These are phyloP conservation scores for Calonectria pseudoreteaudii DNA, from an alignment of 2,329 filamentous ascomycete genomes.

Conservation along the genomic window DNA sequence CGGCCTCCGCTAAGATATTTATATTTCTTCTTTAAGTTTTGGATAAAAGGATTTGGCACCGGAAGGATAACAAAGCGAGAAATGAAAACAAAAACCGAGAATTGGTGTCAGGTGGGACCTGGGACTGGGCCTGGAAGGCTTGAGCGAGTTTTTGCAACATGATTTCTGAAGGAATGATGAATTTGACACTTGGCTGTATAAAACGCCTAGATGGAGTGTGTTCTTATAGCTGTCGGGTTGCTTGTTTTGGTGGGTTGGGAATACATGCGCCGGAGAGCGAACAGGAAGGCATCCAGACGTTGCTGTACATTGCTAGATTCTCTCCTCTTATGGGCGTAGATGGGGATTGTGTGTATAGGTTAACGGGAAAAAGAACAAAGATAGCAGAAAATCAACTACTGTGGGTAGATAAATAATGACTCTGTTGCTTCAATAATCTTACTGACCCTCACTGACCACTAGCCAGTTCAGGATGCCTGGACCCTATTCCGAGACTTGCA, in stretches of 20 bases:
- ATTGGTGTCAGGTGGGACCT: slow-evolving; percentile 2
- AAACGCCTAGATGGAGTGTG: not conserved
- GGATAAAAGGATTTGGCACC: slow-evolving; percentile 12
- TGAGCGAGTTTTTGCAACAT: slow-evolving; percentile 4
- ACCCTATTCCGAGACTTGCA: not conserved
- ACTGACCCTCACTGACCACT: not conserved
- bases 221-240: not conserved
- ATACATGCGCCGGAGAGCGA: not conserved
- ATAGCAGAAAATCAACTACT: slow-evolving; percentile 11
- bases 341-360: not conserved
- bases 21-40: slow-evolving; percentile 7
- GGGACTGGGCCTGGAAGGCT: not conserved
- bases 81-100: not conserved
- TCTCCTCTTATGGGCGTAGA: slow-evolving; percentile 4
- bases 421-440: not conserved
- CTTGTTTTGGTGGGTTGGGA: not conserved
- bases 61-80: not conserved
- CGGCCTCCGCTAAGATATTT: slow-evolving; percentile 10
- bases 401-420: slow-evolving; percentile 1
- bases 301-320: not conserved
- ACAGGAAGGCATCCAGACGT: slow-evolving; percentile 8
- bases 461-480: not conserved
- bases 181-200: not conserved
- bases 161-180: slow-evolving; percentile 2
- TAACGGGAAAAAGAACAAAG: not conserved